These are phyloP conservation scores for Aspergillus sp. DNA, from an alignment of 2,329 filamentous ascomycete genomes.

Conservation along the genomic window DNA sequence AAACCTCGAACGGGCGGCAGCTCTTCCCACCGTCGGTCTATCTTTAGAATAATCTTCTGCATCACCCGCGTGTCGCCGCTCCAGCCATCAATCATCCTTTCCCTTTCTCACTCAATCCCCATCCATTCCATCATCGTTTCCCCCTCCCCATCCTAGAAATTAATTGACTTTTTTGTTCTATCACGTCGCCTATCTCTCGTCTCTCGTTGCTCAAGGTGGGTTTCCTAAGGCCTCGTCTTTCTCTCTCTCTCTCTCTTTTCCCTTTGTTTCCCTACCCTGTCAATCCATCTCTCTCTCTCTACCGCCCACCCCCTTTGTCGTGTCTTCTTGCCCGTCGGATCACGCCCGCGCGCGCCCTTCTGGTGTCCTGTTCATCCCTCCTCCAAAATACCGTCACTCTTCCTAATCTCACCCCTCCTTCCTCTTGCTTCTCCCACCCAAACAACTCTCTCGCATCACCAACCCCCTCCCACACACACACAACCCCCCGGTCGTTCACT, in stretches of 20 bases:
- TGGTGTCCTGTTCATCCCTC: conserved; percentile 2
- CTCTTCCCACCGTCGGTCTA: conserved; percentile 21
- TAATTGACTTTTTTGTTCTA: neutral
- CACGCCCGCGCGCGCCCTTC: neutral
- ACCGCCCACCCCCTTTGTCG: neutral
- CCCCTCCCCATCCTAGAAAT: conserved; percentile 5
- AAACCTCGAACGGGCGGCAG: neutral
- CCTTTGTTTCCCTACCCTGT: conserved; percentile 5
- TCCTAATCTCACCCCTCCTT: conserved; percentile 14
- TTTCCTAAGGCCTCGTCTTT: conserved; percentile 13
- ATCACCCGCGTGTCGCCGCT: conserved; percentile 28
- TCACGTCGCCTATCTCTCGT: conserved; percentile 13
- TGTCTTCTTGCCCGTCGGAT: neutral
- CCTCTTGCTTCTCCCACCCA: conserved; percentile 1
- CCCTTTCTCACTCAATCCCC: conserved; percentile 13
- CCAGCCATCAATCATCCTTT: conserved; percentile 25
- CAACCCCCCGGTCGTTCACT: conserved; percentile 6
- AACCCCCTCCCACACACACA: no score
- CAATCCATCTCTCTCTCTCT: neutral
- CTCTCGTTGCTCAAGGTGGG: conserved; percentile 14
- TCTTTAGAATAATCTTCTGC: conserved; percentile 39
- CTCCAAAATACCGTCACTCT: conserved; percentile 12
- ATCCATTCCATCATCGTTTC: conserved; percentile 9
- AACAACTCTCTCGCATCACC: conserved; percentile 4
- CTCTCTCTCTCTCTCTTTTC: conserved; percentile 2